Evolutionary conservation across 768 basidiomycete species (phyloP).

Genomic region (Gloeopeniophorella convolvens): DNA sequence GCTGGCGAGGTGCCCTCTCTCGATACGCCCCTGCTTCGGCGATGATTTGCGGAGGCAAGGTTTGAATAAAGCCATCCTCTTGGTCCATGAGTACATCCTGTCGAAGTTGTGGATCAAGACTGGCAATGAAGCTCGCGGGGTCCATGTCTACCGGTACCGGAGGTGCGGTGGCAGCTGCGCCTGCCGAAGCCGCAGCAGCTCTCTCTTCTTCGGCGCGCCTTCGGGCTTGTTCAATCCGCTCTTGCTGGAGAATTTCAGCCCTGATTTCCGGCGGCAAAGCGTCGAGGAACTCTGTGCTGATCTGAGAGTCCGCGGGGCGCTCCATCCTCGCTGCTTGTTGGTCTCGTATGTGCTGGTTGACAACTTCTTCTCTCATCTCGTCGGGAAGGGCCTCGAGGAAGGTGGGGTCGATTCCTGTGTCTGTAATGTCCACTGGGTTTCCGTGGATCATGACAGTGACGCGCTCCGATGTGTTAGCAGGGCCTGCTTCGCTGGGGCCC

Average conservation of each 20-base stretch:
- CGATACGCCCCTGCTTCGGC: conserved; percentile 75
- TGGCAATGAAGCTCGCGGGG: conserved; percentile 86
- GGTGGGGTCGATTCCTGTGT: conserved; percentile 96
- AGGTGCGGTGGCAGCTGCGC: conserved; percentile 41
- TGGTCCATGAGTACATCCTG: conserved; percentile 88
- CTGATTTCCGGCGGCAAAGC: conserved; percentile 95
- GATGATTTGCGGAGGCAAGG: conserved; percentile 77
- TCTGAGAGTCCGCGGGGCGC: conserved; percentile 75
- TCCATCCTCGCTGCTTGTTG: conserved; percentile 73
- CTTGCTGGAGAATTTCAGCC: conserved; percentile 95
- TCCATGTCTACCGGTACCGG: conserved; percentile 54
- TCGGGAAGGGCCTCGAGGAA: conserved; percentile 97
- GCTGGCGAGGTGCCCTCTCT: conserved; percentile 35
- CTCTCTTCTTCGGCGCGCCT: conserved; percentile 37
- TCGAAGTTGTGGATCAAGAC: conserved; percentile 81
- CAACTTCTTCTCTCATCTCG: conserved; percentile 97
- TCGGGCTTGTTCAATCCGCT: conserved; percentile 75
- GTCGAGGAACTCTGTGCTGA: conserved; percentile 92
- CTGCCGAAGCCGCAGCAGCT: conserved; percentile 30
- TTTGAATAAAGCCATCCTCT: conserved; percentile 77
- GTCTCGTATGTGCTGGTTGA: conserved; percentile 95
- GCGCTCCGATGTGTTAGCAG: conserved; percentile 46
- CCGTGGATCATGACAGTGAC: conserved; percentile 91
- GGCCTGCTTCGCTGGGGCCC: conserved; percentile 22
- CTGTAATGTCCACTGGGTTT: conserved; percentile 91